Evolutionary conservation across 129 eudicot genomes (phyloP).

Genomic region (Centaurea solstitialis): DNA sequence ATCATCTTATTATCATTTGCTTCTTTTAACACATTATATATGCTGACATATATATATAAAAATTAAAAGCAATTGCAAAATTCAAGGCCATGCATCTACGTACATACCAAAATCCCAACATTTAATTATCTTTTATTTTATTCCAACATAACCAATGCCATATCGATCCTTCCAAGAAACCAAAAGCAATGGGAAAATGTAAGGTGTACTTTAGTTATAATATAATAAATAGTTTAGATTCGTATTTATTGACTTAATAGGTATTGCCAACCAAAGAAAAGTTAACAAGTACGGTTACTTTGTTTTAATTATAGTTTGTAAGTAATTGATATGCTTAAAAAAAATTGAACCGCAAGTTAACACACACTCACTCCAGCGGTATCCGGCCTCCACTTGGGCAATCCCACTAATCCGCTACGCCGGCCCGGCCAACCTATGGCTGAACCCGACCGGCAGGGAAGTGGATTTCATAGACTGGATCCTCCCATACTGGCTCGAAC

Average conservation of each 20-base stretch:
- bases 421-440: too few species aligned
- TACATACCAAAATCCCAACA: not conserved
- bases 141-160: conserved; percentile 15
- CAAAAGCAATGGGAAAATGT: conserved; percentile 4
- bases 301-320: too few species aligned
- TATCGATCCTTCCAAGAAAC: conserved; percentile 25
- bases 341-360: too few species aligned
- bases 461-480: too few species aligned
- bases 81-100: conserved; percentile 30
- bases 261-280: too few species aligned
- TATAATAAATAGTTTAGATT: too few species aligned
- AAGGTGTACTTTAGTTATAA: not conserved
- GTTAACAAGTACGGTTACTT: not conserved
- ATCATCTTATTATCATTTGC: conserved; percentile 35
- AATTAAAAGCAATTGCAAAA: conserved; percentile 18
- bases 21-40: conserved; percentile 26
- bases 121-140: not conserved
- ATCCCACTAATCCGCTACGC: too few species aligned
- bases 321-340: not conserved
- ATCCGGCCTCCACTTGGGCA: too few species aligned
- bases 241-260: not conserved
- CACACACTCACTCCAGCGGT: too few species aligned
- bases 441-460: too few species aligned
- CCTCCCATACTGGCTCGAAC: too few species aligned
- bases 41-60: too few species aligned